phyloP scores from a whole-genome alignment of 169 alveolate genomes.

The Toxoplasma gondii region DNA sequence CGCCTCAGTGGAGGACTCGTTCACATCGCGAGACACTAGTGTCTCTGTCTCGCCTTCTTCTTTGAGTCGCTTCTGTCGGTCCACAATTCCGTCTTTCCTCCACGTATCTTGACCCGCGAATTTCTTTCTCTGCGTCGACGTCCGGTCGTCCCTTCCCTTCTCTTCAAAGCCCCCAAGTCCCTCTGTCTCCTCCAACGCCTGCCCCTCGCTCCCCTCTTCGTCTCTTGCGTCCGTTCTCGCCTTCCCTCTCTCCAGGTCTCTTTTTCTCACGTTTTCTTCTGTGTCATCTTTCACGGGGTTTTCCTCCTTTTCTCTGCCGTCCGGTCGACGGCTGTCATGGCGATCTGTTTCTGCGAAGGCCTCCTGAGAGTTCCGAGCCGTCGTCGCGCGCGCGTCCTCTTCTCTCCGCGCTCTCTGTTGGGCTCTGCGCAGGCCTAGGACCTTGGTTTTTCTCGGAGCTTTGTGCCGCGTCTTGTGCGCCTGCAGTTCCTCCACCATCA shows the following conservation, averaged over 20 bases:
- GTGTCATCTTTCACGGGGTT: too few species aligned
- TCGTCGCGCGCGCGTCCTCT: background rate
- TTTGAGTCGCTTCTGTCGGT: background rate
- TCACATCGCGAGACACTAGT: too few species aligned
- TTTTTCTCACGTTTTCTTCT: too few species aligned
- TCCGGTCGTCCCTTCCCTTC: background rate
- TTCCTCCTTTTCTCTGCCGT: too few species aligned
- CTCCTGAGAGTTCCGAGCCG: too few species aligned
- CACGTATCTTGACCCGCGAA: too few species aligned
- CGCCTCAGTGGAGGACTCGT: constrained; percentile 53
- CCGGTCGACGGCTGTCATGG: too few species aligned
- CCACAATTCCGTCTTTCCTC: background rate
- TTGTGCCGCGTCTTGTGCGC: constrained; percentile 62
- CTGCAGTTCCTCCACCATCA: constrained; percentile 68
- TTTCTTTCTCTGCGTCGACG: too few species aligned
- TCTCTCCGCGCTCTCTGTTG: background rate
- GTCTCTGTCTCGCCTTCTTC: background rate
- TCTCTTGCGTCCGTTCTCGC: background rate
- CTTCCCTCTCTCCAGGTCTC: too few species aligned
- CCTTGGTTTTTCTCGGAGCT: constrained; percentile 12
- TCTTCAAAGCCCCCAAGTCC: too few species aligned
- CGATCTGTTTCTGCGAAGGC: background rate
- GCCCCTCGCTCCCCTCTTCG: background rate
- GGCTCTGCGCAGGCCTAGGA: background rate
- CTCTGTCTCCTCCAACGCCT: background rate